These are phyloP conservation scores for Kokia cookei DNA, from an alignment of 441 rosid genomes.

Conservation along the genomic window DNA sequence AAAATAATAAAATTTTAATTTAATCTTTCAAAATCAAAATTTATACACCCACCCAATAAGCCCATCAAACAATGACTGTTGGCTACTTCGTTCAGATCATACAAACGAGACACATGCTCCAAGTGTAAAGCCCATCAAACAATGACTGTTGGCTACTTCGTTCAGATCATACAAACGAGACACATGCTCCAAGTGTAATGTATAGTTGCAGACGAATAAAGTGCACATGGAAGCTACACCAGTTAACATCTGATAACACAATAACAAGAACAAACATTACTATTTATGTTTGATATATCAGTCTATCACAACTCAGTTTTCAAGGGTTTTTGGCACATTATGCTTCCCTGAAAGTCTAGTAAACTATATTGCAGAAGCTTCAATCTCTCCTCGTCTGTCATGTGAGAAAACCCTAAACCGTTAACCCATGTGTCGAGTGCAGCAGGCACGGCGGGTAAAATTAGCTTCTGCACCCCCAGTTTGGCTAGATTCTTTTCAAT, in stretches of 20 bases:
- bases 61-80: too few species aligned
- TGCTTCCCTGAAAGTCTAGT: conserved; percentile 33
- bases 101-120: neutral
- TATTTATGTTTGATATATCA: neutral
- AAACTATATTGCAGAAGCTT: conserved; percentile 20
- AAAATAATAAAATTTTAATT: too few species aligned
- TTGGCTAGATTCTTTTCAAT: conserved; percentile 29
- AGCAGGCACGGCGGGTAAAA: conserved; percentile 31
- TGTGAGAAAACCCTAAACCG: conserved; percentile 33
- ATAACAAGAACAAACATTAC: too few species aligned
- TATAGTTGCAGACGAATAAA: too few species aligned
- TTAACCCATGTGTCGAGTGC: conserved; percentile 32
- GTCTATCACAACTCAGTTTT: neutral
- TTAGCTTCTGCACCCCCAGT: conserved; percentile 27
- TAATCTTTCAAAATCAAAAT: too few species aligned
- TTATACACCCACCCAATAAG: too few species aligned
- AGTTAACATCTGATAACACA: too few species aligned
- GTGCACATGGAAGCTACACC: too few species aligned
- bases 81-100: too few species aligned
- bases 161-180: neutral
- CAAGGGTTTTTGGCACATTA: conserved; percentile 28
- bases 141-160: too few species aligned
- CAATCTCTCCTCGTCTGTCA: conserved; percentile 27
- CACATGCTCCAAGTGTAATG: too few species aligned
- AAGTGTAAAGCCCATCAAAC: too few species aligned